These are phyloP conservation scores for Salinomyces thailandicus DNA, from an alignment of 2,329 filamentous ascomycete species.

Conservation along the genomic window DNA sequence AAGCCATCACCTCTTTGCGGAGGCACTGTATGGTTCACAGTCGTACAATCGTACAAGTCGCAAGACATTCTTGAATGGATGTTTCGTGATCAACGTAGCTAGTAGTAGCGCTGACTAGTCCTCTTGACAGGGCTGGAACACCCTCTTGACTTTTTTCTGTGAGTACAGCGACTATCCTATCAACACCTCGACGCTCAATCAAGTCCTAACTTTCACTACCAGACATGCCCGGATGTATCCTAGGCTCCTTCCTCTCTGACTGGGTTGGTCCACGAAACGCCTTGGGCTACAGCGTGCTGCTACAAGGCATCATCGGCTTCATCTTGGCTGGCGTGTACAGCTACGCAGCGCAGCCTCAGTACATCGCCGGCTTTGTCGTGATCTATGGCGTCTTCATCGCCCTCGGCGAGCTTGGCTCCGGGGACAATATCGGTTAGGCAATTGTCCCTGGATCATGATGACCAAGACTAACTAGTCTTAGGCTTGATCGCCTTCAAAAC, in stretches of 20 bases:
- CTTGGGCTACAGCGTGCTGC: conserved; percentile 56
- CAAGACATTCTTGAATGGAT: too few species aligned
- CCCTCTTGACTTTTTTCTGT: conserved; percentile 74
- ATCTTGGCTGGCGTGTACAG: conserved; percentile 76
- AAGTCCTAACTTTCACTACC: too few species aligned
- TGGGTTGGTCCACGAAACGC: conserved; percentile 67
- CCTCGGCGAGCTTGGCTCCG: conserved; percentile 75
- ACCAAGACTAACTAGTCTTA: too few species aligned
- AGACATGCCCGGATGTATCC: conserved; percentile 70
- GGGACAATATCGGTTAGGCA: conserved; percentile 93
- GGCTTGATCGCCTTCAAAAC: too few species aligned
- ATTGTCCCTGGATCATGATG: too few species aligned
- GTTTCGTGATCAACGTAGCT: too few species aligned
- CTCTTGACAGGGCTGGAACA: conserved; percentile 93
- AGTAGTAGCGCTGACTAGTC: too few species aligned
- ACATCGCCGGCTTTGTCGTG: conserved; percentile 66
- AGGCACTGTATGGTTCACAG: too few species aligned
- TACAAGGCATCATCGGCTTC: conserved; percentile 72
- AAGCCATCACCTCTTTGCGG: too few species aligned
- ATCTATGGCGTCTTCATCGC: conserved; percentile 66
- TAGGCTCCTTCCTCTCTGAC: conserved; percentile 69
- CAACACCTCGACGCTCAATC: too few species aligned
- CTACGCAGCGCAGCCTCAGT: conserved; percentile 52
- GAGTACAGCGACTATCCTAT: too few species aligned
- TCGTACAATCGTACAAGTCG: too few species aligned